Conservation (phyloP, 2,329 filamentous ascomycete species). For the Epichloe bromicola region DNA sequence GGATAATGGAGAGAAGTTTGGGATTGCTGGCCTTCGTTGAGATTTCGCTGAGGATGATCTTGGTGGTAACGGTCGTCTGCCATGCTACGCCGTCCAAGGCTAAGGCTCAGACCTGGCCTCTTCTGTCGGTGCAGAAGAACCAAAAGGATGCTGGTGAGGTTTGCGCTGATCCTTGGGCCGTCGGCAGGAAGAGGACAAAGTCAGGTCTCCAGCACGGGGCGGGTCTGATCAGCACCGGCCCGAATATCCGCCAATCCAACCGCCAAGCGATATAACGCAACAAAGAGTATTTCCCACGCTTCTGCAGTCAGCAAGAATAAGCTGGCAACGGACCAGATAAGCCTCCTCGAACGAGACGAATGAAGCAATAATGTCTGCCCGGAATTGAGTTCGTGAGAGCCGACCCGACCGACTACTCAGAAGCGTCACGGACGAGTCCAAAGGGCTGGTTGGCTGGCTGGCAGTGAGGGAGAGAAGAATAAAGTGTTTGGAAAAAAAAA, state of each 20-base stretch:
- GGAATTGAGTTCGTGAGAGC: not conserved
- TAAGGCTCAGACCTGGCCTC: conserved; percentile 13
- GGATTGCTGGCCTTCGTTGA: conserved; percentile 21
- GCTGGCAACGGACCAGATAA: not conserved
- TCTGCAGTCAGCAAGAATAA: not conserved
- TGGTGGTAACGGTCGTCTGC: conserved; percentile 26
- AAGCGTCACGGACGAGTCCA: not conserved
- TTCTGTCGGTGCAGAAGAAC: conserved; percentile 13
- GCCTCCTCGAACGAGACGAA: not conserved
- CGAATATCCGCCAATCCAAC: not conserved
- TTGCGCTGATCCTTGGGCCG: conserved; percentile 3
- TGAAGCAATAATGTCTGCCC: not conserved
- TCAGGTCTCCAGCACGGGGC: not conserved
- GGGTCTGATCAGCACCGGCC: not conserved
- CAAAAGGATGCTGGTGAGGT: conserved; percentile 1
- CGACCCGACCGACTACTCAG: not conserved
- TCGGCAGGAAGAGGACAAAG: not conserved
- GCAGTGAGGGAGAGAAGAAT: not conserved
- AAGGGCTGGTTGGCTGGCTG: not conserved
- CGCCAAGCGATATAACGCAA: not conserved
- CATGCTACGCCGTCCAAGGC: conserved; percentile 20
- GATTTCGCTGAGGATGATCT: conserved; percentile 22
- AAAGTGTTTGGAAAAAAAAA: accelerated
- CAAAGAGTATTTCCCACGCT: not conserved
- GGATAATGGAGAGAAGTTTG: conserved; percentile 3